Percentiles rank a stretch among this genome's conserved stretches.
These are phyloP conservation scores for Kwoniella dejecticola DNA, from an alignment of 768 basidiomycete genomes.

Conservation along the genomic window DNA sequence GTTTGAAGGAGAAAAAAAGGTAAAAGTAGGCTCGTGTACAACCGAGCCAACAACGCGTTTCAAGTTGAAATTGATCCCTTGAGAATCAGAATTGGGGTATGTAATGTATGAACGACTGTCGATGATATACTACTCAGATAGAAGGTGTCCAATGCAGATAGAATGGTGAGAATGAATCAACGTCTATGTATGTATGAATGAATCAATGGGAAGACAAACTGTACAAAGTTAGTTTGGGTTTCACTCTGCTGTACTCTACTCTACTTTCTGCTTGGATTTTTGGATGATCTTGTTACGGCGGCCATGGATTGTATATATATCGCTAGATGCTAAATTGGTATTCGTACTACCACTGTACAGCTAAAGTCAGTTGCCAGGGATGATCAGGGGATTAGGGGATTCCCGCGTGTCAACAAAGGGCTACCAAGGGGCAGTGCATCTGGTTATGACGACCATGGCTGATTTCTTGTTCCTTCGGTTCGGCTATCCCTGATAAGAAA, in stretches of 20 bases:
- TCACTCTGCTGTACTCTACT: neutral
- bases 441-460: neutral
- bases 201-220: no score
- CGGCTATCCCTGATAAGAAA: neutral
- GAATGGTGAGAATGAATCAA: neutral
- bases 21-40: conserved; percentile 11
- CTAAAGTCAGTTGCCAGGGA: neutral
- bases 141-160: neutral
- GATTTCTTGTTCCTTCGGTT: neutral
- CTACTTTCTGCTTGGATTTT: neutral
- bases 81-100: no score
- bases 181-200: neutral
- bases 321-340: no score
- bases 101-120: no score
- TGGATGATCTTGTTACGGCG: neutral
- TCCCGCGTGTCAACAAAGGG: neutral
- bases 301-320: neutral
- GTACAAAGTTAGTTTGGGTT: no score
- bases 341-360: no score
- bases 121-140: neutral
- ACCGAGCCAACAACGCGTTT: conserved; percentile 5
- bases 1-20: neutral
- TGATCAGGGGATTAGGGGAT: neutral
- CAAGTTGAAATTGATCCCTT: neutral
- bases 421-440: neutral